Conservation (phyloP, 108 stramenopile genomes). For the Tribonema minus region DNA sequence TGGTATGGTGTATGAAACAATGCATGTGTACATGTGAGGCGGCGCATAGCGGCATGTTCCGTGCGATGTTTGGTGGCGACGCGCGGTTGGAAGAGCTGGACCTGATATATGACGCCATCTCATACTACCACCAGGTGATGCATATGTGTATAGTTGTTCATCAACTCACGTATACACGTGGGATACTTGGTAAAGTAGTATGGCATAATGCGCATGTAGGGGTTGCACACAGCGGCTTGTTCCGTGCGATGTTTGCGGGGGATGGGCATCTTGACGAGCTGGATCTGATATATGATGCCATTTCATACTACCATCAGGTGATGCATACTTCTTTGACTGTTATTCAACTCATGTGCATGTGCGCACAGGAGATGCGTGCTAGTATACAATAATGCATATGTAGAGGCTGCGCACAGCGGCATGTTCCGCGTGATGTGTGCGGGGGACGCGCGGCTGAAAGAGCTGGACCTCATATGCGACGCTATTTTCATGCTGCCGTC, state of each 20-base stretch:
- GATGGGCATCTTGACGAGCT: slow-evolving; percentile 23
- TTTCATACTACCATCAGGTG: slow-evolving; percentile 32
- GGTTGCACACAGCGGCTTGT: slow-evolving; percentile 19
- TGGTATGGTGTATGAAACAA: too few species aligned
- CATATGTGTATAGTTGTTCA: too few species aligned
- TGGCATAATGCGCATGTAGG: not conserved
- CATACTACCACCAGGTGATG: slow-evolving; percentile 38
- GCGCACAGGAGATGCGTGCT: too few species aligned
- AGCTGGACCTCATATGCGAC: slow-evolving; percentile 40
- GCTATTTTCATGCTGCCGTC: slow-evolving; percentile 22
- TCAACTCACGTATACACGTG: too few species aligned
- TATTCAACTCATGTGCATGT: too few species aligned
- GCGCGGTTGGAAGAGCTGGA: slow-evolving; percentile 31
- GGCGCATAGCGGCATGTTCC: not conserved
- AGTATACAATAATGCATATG: too few species aligned
- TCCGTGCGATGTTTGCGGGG: slow-evolving; percentile 1
- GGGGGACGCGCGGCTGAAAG: slow-evolving; percentile 2
- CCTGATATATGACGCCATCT: slow-evolving; percentile 29
- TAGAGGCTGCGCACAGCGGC: not conserved
- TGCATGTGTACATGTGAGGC: too few species aligned
- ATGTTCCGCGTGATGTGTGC: not conserved
- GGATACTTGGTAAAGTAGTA: too few species aligned
- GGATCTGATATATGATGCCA: slow-evolving; percentile 33
- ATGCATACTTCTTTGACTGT: too few species aligned
- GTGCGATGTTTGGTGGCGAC: not conserved